Percentiles rank a stretch among this genome's conserved stretches.
Conservation (phyloP, 208 protist genomes). For the Leishmania tarentolae region DNA sequence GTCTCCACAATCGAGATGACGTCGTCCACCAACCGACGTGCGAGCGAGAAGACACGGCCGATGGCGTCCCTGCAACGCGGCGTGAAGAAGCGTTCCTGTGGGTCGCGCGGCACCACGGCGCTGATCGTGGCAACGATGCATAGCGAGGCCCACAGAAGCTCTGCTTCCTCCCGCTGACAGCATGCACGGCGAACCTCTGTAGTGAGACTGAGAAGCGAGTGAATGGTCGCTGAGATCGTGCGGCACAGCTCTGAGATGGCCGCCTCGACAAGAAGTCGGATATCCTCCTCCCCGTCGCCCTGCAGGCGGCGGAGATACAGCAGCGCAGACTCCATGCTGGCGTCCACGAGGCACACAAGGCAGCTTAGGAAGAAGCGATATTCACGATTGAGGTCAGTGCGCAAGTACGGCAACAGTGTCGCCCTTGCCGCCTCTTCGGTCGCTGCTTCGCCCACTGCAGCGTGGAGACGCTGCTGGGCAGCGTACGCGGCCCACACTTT, state of each 20-base stretch:
- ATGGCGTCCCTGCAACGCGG: conserved; percentile 29
- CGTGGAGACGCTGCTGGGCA: conserved; percentile 1
- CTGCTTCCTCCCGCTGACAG: conserved; percentile 35
- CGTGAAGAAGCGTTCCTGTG: conserved; percentile 50
- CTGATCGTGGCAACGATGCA: conserved; percentile 44
- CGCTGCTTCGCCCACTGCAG: not conserved
- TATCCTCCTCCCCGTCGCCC: conserved; percentile 54
- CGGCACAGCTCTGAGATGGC: conserved; percentile 39
- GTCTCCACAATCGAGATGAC: not conserved
- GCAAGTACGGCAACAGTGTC: not conserved
- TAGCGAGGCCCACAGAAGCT: conserved; percentile 58
- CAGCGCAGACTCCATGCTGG: conserved; percentile 41
- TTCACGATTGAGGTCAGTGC: conserved; percentile 18
- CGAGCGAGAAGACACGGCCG: conserved; percentile 7
- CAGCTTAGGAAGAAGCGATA: conserved; percentile 34
- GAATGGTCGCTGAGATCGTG: conserved; percentile 36
- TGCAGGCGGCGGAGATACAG: conserved; percentile 42
- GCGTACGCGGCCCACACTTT: conserved; percentile 18
- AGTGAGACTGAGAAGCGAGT: conserved; percentile 31
- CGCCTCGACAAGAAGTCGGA: conserved; percentile 44
- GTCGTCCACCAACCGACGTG: conserved; percentile 12
- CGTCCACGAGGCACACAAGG: conserved; percentile 43
- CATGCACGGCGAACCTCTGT: conserved; percentile 19
- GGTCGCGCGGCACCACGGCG: conserved; percentile 37
- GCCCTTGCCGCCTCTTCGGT: not conserved